phyloP scores from a whole-genome alignment of 176 grass and related monocot species.

The Carex kokanica region DNA sequence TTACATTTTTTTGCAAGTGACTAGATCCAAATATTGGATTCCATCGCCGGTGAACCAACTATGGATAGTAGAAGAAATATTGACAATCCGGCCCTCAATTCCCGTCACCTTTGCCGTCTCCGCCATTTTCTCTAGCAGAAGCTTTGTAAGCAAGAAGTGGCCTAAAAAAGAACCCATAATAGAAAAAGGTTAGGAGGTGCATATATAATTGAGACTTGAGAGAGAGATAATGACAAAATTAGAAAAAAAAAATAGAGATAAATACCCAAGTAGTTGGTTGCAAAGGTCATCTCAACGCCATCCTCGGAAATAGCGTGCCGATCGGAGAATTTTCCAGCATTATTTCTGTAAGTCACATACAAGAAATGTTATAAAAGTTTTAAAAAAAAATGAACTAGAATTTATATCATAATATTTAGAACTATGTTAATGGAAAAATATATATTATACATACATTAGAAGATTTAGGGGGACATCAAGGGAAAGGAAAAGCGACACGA shows the following conservation, averaged over 20 bases:
- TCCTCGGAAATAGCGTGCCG: constrained; percentile 63
- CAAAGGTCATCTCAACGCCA: constrained; percentile 95
- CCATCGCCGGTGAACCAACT: constrained; percentile 85
- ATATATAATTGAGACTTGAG: background rate
- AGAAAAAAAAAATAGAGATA: background rate
- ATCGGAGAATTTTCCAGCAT: constrained; percentile 88
- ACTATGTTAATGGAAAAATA: background rate
- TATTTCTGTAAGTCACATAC: constrained; percentile 53
- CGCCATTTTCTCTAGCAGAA: constrained; percentile 67
- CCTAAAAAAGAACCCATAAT: constrained; percentile 32
- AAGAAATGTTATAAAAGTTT: background rate
- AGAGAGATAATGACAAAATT: background rate
- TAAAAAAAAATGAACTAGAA: background rate
- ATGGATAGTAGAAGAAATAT: constrained; percentile 84
- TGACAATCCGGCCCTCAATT: constrained; percentile 78
- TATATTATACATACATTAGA: constrained; percentile 50
- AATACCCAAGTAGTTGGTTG: constrained; percentile 85
- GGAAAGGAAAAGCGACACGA: constrained; percentile 56
- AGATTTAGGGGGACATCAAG: constrained; percentile 84
- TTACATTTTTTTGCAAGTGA: constrained; percentile 73
- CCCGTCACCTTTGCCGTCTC: constrained; percentile 66
- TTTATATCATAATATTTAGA: background rate
- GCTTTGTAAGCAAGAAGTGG: constrained; percentile 77
- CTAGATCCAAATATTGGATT: constrained; percentile 62
- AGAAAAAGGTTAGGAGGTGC: background rate